Conservation (phyloP, 352 stramenopile species). For the Elongisporangium senticosum region DNA sequence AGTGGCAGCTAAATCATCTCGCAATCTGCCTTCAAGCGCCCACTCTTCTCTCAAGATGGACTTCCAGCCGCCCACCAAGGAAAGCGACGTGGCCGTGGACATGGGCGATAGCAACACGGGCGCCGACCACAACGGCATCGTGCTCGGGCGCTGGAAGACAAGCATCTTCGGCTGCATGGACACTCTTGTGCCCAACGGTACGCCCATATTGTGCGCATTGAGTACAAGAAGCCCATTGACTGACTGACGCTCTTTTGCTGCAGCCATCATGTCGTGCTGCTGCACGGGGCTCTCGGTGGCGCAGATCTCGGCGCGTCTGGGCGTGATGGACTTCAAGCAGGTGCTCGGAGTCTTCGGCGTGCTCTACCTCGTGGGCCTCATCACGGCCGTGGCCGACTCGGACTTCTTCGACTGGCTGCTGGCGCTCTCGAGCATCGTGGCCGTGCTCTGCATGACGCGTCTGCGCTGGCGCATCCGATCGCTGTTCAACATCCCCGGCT, state of each 20-base stretch:
- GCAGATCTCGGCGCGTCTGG: conserved; percentile 55
- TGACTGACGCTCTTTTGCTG: conserved; percentile 2
- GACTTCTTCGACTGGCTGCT: conserved; percentile 50
- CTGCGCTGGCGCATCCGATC: conserved; percentile 56
- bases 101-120: conserved; percentile 31
- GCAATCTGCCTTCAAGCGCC: conserved; percentile 9
- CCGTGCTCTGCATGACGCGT: conserved; percentile 33
- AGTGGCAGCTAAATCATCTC: conserved; percentile 11
- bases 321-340: conserved; percentile 52
- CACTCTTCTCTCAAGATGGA: conserved; percentile 26
- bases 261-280: conserved; percentile 62
- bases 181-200: conserved; percentile 67
- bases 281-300: conserved; percentile 56
- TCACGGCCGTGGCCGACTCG: conserved; percentile 19
- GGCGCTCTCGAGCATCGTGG: conserved; percentile 28
- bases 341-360: conserved; percentile 40
- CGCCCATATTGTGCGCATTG: neutral
- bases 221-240: neutral
- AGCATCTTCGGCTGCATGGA: conserved; percentile 64
- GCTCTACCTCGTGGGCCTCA: conserved; percentile 48
- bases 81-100: conserved; percentile 34
- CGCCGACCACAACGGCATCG: conserved; percentile 61
- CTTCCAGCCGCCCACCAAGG: conserved; percentile 50
- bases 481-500: conserved; percentile 60
- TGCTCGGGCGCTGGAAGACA: conserved; percentile 73